These are phyloP conservation scores for Parachaetomium inaequale DNA, from an alignment of 495 filamentous ascomycete species.

Conservation along the genomic window DNA sequence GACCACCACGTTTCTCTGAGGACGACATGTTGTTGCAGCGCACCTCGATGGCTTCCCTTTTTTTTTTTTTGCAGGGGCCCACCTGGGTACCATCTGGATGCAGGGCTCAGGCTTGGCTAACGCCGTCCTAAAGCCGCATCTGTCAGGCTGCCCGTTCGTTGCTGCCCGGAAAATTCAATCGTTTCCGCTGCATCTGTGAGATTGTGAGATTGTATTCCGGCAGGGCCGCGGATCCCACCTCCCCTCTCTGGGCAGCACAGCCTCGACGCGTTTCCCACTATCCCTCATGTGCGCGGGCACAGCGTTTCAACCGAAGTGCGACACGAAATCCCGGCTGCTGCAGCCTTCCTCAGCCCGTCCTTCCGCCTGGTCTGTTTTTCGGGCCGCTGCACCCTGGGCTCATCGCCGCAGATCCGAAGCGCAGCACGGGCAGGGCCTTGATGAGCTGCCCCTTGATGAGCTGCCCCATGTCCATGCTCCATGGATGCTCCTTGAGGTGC, in stretches of 20 bases:
- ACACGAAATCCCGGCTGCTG: neutral
- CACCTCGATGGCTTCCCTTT: neutral
- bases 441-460: too few species aligned
- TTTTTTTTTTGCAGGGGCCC: neutral
- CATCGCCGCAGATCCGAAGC: neutral
- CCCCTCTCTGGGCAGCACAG: conserved; percentile 12
- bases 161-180: neutral
- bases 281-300: conserved; percentile 14
- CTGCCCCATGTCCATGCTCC: neutral
- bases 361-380: conserved; percentile 18
- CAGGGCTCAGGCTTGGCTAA: neutral
- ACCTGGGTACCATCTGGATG: neutral
- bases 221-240: neutral
- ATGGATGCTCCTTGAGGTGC: too few species aligned
- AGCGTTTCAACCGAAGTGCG: conserved; percentile 18
- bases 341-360: conserved; percentile 6
- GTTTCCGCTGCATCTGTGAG: neutral
- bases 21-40: neutral
- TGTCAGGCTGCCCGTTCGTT: neutral
- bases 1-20: neutral
- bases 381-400: conserved; percentile 16
- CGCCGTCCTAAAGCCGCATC: neutral
- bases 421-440: too few species aligned
- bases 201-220: neutral
- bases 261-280: conserved; percentile 7